phyloP scores from a whole-genome alignment of 345 rosid genomes.

The Populus ilicifolia region DNA sequence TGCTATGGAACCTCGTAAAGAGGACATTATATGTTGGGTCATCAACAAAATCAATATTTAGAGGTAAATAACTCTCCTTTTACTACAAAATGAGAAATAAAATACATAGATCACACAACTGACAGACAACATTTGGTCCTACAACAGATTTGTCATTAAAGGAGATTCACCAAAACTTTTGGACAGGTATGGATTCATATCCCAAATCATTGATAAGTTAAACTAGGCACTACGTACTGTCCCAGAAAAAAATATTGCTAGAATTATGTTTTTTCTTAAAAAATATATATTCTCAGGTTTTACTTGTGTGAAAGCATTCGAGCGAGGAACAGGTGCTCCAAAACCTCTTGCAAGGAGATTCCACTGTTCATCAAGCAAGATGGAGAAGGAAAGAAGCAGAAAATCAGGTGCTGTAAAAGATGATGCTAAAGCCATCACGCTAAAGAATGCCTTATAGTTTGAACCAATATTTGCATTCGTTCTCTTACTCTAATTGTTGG shows the following conservation, averaged over 20 bases:
- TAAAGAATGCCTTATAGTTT: background rate
- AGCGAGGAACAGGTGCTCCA: conserved; percentile 28
- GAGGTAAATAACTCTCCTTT: conserved; percentile 23
- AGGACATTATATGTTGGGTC: conserved; percentile 48
- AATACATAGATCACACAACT: too few species aligned
- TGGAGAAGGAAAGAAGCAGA: conserved; percentile 14
- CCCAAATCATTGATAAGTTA: background rate
- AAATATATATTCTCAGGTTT: conserved; percentile 27
- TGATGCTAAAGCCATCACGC: background rate
- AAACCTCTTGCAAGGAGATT: conserved; percentile 33
- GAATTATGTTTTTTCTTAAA: background rate
- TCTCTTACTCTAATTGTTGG: background rate
- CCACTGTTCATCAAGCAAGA: conserved; percentile 26
- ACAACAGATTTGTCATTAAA: conserved; percentile 9
- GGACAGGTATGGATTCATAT: conserved; percentile 5
- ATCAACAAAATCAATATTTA: conserved; percentile 35
- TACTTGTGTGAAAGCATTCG: conserved; percentile 55
- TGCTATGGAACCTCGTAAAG: conserved; percentile 31
- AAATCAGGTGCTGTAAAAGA: background rate
- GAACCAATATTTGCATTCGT: too few species aligned
- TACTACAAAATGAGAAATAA: too few species aligned
- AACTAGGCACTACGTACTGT: too few species aligned
- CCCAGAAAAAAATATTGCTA: background rate
- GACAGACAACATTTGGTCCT: background rate
- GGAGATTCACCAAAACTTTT: conserved; percentile 10